Evolutionary conservation across 2,329 filamentous ascomycete species (phyloP).

Genomic region (Cercospora brassicicola): DNA sequence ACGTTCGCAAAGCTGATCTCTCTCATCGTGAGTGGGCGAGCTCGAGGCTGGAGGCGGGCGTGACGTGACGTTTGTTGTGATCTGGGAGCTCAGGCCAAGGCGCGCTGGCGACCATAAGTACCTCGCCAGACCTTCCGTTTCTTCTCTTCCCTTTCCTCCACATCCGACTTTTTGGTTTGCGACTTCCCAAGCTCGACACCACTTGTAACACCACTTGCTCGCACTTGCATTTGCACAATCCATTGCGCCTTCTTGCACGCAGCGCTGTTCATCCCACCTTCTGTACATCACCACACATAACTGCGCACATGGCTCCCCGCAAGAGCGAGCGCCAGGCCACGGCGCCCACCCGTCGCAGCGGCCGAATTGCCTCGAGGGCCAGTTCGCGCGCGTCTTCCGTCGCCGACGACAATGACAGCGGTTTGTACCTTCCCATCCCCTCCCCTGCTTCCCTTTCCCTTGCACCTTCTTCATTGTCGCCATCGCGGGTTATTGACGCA

Average conservation of each 20-base stretch:
- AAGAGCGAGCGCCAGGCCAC: constrained; percentile 5
- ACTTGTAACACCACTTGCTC: neutral
- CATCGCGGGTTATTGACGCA: constrained; percentile 9
- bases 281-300: neutral
- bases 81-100: neutral
- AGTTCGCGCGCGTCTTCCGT: constrained; percentile 18
- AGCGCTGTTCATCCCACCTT: neutral
- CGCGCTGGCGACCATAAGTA: neutral
- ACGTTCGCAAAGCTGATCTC: neutral
- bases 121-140: neutral
- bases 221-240: neutral
- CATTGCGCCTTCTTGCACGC: constrained; percentile 1
- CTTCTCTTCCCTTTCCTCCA: neutral
- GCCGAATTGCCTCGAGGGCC: constrained; percentile 14
- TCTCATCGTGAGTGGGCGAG: neutral
- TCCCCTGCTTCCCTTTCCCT: neutral
- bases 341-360: constrained; percentile 18
- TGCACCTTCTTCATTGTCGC: neutral
- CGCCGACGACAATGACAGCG: constrained; percentile 10
- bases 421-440: constrained; percentile 11
- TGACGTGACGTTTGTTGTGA: neutral
- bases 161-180: neutral
- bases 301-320: neutral
- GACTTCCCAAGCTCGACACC: neutral
- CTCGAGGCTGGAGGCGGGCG: neutral